Conservation (phyloP, 805 yeast species). For the Candida alai region DNA sequence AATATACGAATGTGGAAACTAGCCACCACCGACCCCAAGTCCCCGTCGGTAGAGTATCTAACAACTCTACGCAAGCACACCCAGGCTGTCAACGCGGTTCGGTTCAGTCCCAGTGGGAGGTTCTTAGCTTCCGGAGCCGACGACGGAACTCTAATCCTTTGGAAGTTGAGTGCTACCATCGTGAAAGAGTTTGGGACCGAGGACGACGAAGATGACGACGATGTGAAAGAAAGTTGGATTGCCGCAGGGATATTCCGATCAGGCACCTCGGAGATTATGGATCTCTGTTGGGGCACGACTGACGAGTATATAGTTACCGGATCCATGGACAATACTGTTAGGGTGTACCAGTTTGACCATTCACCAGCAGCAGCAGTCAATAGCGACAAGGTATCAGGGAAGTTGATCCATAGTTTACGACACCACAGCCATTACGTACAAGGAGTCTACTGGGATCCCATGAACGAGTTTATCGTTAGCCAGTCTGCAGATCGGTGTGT, state of each 20-base stretch:
- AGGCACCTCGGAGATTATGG: conserved; percentile 78
- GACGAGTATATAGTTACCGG: conserved; percentile 76
- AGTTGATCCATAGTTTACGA: conserved; percentile 52
- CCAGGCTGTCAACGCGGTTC: conserved; percentile 88
- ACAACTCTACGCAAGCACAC: conserved; percentile 84
- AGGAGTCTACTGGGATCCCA: conserved; percentile 96
- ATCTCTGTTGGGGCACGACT: conserved; percentile 90
- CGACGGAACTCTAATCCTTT: conserved; percentile 82
- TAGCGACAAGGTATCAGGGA: conserved; percentile 48
- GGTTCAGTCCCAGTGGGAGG: conserved; percentile 71
- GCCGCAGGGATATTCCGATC: conserved; percentile 55
- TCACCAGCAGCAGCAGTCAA: too few species aligned
- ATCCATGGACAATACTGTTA: conserved; percentile 81
- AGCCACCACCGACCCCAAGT: conserved; percentile 6
- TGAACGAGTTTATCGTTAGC: conserved; percentile 69
- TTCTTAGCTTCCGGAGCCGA: conserved; percentile 89
- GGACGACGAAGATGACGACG: conserved; percentile 50
- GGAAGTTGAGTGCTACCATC: conserved; percentile 59
- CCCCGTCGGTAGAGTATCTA: conserved; percentile 58
- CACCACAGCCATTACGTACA: conserved; percentile 90
- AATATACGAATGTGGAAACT: conserved; percentile 63
- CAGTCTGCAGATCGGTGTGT: conserved; percentile 89
- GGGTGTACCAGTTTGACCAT: conserved; percentile 45
- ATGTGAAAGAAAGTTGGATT: conserved; percentile 70
- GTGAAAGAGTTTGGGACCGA: conserved; percentile 54